Base-by-base conservation (phyloP, 2,329 filamentous ascomycete genomes). In the Stenocarpella maydis region DNA sequence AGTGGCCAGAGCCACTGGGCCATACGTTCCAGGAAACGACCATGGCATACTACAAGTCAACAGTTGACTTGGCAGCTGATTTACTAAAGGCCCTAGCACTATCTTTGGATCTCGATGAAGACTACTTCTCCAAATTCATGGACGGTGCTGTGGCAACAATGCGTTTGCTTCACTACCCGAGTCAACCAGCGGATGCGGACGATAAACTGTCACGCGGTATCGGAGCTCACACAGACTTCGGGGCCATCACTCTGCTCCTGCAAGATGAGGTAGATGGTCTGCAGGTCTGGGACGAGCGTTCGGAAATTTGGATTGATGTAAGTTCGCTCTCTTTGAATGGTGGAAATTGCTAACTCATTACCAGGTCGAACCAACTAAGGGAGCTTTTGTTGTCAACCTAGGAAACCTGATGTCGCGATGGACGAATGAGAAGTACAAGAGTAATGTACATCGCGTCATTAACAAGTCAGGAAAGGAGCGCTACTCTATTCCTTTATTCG, bases 161-260 rank as follows among this genome's bases (percentile, higher is more conserved):
- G 71, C 77, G 82, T 31, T 71, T 85, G 31, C 79, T 85, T 1
- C 82, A 85, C 69, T 86, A 86, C 69, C 83, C 82, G 1, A 77
- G 81, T 0, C 80, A 80, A 53, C 78, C 78, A 1, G 72, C 75
- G 0, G 78, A 80, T 24, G 75, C 74, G 1, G 75, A 79, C 39
- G 76, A 76, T 65, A 77, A 77, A 63, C 68, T 79, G 60, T 75
- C 75, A 24, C 70, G 79, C 50, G 74, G 81, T 73, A 78, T 80
- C 2, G 84, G 85, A 0, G 84, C 83, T 2, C 86, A 87, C 72
- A 86, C 84, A 0, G 86, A 87, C 73, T 88, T 86, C 69, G 84
- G 86, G n/a, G 82, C 82, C 55, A 83, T 88, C 55, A 88, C 86
- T 0, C 77, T 88, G 34, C 80, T 88, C 4, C 78, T 87, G 0